Percentiles rank a stretch among this genome's conserved stretches.
Evolutionary conservation across 2,329 filamentous ascomycete species (phyloP).

Genomic region (Arthrobotrys entomopaga): DNA sequence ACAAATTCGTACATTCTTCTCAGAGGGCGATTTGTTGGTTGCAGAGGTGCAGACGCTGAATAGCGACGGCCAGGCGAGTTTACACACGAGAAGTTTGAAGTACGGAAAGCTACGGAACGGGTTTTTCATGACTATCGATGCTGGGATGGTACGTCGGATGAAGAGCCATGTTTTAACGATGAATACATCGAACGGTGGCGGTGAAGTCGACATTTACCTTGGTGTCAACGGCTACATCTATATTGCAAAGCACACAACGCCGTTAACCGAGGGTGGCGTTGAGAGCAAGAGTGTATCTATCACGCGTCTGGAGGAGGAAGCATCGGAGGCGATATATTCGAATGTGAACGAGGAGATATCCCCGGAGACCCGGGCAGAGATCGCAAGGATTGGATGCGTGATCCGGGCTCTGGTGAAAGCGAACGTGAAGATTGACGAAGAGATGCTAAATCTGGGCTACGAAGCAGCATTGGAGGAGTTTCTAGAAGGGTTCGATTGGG

Average conservation of each 20-base stretch:
- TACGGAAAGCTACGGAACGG: constrained; percentile 97
- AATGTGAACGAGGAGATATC: constrained; percentile 91
- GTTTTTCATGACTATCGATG: constrained; percentile 81
- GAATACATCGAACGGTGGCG: constrained; percentile 69
- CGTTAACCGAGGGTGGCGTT: constrained; percentile 62
- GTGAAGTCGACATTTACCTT: constrained; percentile 82
- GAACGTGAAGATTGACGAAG: constrained; percentile 86
- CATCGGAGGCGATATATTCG: constrained; percentile 87
- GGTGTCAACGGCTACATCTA: constrained; percentile 98
- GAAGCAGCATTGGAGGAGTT: constrained; percentile 75
- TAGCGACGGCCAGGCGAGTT: constrained; percentile 81
- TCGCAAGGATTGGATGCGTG: constrained; percentile 82
- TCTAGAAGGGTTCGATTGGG: constrained; percentile 57
- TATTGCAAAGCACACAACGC: constrained; percentile 80
- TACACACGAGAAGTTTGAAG: constrained; percentile 89
- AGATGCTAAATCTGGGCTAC: constrained; percentile 84
- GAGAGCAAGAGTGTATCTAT: constrained; percentile 69
- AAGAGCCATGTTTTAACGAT: constrained; percentile 90
- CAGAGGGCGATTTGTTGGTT: constrained; percentile 90
- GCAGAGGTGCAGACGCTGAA: constrained; percentile 94
- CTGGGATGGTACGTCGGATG: constrained; percentile 83
- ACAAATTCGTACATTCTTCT: constrained; percentile 96
- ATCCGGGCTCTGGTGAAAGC: constrained; percentile 84
- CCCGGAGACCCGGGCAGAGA: constrained; percentile 82
- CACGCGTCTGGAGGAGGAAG: constrained; percentile 86